phyloP scores from a whole-genome alignment of 192 early-diverging fungal genomes.

The Coemansia sp. region DNA sequence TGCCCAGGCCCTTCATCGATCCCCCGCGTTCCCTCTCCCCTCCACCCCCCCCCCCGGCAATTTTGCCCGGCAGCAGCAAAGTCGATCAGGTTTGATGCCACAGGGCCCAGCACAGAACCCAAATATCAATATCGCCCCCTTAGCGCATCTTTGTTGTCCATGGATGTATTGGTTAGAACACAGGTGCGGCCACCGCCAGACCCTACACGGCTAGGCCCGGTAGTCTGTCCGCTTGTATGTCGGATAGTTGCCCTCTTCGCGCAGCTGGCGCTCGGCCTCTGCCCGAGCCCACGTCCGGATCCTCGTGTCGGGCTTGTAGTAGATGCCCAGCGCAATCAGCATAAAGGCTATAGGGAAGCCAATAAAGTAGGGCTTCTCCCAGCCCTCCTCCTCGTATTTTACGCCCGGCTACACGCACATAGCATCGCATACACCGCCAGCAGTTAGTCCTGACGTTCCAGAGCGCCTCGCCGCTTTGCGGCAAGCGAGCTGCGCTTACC shows the following conservation, averaged over 20 bases:
- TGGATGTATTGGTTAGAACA: too few species aligned
- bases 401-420: conserved; percentile 48
- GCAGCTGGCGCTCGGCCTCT: conserved; percentile 71
- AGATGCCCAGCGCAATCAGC: conserved; percentile 48
- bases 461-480: too few species aligned
- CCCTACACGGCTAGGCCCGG: conserved; percentile 23
- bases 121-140: too few species aligned
- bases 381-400: conserved; percentile 67
- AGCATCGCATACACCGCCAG: neutral
- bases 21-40: too few species aligned
- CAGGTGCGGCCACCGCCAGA: neutral
- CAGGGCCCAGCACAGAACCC: too few species aligned
- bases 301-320: conserved; percentile 77
- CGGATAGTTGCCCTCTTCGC: conserved; percentile 57
- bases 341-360: conserved; percentile 58
- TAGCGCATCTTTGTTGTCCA: too few species aligned
- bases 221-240: conserved; percentile 55
- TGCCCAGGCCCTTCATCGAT: too few species aligned
- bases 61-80: too few species aligned
- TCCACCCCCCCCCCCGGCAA: too few species aligned
- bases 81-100: too few species aligned
- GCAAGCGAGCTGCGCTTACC: conserved; percentile 42
- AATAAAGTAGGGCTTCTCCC: conserved; percentile 62
- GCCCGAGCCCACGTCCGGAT: conserved; percentile 66
- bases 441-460: too few species aligned